Evolutionary conservation across 1,284 basidiomycete species (phyloP).

Genomic region (Wolfiporia cocos): DNA sequence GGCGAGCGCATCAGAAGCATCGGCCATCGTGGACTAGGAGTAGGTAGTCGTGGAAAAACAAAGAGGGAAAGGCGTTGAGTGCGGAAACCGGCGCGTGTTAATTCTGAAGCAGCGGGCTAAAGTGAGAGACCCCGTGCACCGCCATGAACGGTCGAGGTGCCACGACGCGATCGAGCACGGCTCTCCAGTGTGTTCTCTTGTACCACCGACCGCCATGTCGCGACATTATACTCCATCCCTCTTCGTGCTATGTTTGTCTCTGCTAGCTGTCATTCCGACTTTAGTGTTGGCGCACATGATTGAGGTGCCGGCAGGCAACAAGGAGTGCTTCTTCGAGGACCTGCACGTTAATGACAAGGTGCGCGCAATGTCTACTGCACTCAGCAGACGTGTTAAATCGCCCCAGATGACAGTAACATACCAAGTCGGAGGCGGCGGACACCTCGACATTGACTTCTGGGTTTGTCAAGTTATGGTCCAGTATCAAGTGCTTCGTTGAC

Average conservation of each 20-base stretch:
- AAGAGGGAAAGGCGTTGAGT: constrained; percentile 26
- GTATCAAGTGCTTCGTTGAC: background rate
- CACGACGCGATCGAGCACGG: background rate
- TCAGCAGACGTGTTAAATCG: constrained; percentile 3
- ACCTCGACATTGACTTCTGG: constrained; percentile 96
- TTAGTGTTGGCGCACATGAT: constrained; percentile 60
- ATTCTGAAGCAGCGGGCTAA: constrained; percentile 26
- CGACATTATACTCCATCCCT: constrained; percentile 30
- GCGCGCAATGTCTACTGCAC: background rate
- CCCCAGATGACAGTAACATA: constrained; percentile 97
- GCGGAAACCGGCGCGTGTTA: constrained; percentile 13
- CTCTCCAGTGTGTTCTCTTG: no score
- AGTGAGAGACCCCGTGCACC: constrained; percentile 15
- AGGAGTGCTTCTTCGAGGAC: constrained; percentile 98
- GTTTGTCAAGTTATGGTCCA: constrained; percentile 39
- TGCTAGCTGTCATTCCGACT: constrained; percentile 37
- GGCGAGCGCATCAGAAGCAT: constrained; percentile 51
- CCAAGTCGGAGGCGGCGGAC: constrained; percentile 95
- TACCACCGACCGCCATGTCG: constrained; percentile 30
- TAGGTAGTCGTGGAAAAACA: constrained; percentile 16
- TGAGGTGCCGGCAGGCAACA: constrained; percentile 69
- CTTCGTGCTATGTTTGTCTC: constrained; percentile 27
- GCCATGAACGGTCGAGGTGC: constrained; percentile 1
- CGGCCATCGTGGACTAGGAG: constrained; percentile 44
- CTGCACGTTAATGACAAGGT: constrained; percentile 94